Percentiles rank a stretch among this genome's conserved stretches.
Evolutionary conservation across 768 basidiomycete species (phyloP).

Genomic region (Roridomyces roridus): DNA sequence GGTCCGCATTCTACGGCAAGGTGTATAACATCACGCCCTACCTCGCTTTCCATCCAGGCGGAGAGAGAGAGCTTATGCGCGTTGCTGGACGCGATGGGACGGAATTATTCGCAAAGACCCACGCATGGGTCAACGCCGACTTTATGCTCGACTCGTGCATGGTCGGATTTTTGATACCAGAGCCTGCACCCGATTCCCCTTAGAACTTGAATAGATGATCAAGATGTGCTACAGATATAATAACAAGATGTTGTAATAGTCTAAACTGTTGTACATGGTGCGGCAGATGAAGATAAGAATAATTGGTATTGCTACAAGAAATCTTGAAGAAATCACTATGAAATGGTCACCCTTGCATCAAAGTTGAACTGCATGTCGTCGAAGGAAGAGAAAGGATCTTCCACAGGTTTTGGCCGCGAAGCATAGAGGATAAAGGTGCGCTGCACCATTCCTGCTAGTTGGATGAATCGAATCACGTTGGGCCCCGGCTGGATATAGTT

Average conservation of each 20-base stretch:
- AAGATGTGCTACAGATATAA: constrained; percentile 8
- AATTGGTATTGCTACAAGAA: constrained; percentile 23
- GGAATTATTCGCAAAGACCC: constrained; percentile 88
- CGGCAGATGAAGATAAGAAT: constrained; percentile 22
- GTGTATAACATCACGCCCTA: constrained; percentile 98
- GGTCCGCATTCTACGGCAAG: constrained; percentile 90
- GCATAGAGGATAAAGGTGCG: constrained; percentile 53
- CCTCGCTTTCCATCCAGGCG: constrained; percentile 91
- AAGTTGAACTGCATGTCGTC: constrained; percentile 8
- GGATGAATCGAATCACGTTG: constrained; percentile 58
- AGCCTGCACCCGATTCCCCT: constrained; percentile 47
- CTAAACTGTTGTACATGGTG: neutral
- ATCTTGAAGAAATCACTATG: neutral
- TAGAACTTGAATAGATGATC: constrained; percentile 25
- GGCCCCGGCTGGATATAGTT: constrained; percentile 44
- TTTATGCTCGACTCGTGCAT: constrained; percentile 94
- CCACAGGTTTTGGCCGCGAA: constrained; percentile 24
- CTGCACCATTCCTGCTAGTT: constrained; percentile 47
- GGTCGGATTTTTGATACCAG: constrained; percentile 87
- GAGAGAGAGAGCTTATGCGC: constrained; percentile 92
- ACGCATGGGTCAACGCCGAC: constrained; percentile 97
- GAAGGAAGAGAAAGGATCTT: constrained; percentile 1
- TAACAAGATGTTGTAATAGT: neutral
- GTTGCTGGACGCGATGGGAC: constrained; percentile 96
- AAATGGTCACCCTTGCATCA: constrained; percentile 1